Conservation (phyloP, 2,329 filamentous ascomycete species). For the Rhynchosporium secalis region DNA sequence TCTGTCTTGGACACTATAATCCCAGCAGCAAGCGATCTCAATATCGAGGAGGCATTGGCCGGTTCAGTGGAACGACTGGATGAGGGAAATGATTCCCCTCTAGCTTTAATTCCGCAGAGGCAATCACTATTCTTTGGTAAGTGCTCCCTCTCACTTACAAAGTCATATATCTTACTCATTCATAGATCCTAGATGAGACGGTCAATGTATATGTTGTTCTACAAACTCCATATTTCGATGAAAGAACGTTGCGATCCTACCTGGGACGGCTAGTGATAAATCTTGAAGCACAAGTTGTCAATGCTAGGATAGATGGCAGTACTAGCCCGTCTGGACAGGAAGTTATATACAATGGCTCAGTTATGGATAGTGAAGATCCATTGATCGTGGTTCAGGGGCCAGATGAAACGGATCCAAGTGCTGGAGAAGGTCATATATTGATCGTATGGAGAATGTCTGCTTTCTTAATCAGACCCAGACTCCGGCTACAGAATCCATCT, state of each 20-base stretch:
- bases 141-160: constrained; percentile 40
- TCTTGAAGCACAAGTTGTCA: constrained; percentile 66
- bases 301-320: constrained; percentile 50
- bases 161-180: constrained; percentile 49
- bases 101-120: constrained; percentile 60
- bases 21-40: constrained; percentile 55
- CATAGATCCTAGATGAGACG: constrained; percentile 66
- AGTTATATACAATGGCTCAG: constrained; percentile 57
- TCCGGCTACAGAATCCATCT: constrained; percentile 65
- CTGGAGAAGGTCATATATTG: constrained; percentile 47
- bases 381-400: constrained; percentile 48
- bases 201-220: constrained; percentile 69
- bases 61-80: constrained; percentile 43
- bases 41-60: constrained; percentile 53
- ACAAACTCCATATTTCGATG: constrained; percentile 60
- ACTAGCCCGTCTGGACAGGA: constrained; percentile 53
- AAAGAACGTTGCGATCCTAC: constrained; percentile 57
- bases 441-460: constrained; percentile 62
- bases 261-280: constrained; percentile 64
- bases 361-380: constrained; percentile 52
- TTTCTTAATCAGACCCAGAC: constrained; percentile 58
- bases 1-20: constrained; percentile 62
- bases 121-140: constrained; percentile 72
- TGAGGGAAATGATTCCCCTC: constrained; percentile 43
- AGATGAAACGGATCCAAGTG: constrained; percentile 42